Evolutionary conservation across 257 asterid species (phyloP), one percentile per base, ranked within the genome.

Genomic region (Nicotiana paniculata): DNA sequence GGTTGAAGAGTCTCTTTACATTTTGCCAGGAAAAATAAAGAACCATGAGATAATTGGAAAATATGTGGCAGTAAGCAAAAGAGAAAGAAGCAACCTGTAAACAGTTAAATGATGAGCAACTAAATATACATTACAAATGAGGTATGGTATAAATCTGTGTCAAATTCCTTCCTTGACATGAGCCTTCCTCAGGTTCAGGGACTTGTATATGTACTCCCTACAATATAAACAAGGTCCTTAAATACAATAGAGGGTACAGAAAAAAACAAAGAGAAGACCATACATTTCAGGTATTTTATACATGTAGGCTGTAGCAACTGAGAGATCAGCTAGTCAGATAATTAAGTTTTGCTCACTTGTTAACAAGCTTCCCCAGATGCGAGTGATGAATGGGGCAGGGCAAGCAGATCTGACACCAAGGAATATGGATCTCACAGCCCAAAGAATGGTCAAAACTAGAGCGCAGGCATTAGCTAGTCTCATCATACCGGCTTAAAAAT

Each of bases 401-500:
- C 48, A 66, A 54, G 83, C 1, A 2, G 18, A 57, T 28, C 18
- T 32, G 69, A 15, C 43, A 48, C 21, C 43, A 33, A 77, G 28
- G 69, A 28, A 58, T 6, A 16, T 18, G 33, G 77, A 65, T 33
- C 51, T 30, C 26, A 5, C 30, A 32, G 1, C 66, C 59, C 62
- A 18, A 12, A 35, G 51, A 81, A 58, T 26, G 76, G 76, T 68
- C 83, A 81, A 66, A 66, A 32, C 55, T 46, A 75, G 46, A 13
- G 15, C 16, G 4, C 65, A 24, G n/a, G n/a, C 63, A 26, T n/a
- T 74, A 67, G 62, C 58, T 72, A 18, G 17, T 59, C 11, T 43
- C 69, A 83, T 95, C 99, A 74, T 88, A 84, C 15, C 65, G 68
- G 88, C 89, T 91, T 70, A 95, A 89, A 68, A 91, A 94, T 85